Evolutionary conservation across 495 filamentous ascomycete species (phyloP), one percentile per base, ranked within the genome.

Genomic region (Penicillium flavigenum): DNA sequence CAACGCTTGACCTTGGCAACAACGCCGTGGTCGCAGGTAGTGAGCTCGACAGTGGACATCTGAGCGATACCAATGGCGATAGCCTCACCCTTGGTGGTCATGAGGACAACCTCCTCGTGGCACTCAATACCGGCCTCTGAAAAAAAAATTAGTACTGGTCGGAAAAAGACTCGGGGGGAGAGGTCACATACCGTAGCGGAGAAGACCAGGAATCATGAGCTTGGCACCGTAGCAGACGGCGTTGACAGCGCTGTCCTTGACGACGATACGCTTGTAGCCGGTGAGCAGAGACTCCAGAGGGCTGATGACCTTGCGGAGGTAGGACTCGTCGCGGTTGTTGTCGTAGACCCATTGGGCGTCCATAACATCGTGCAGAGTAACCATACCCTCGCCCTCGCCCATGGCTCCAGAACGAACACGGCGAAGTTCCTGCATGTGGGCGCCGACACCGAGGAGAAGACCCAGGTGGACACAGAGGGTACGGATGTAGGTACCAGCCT

Each of bases 171-270:
- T 27, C 5, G 29, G 10, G n/a, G 55, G 5, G 19, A n/a, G 29
- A 5, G 55, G 20, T 52, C 0, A 73, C 79, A 50, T 79, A 90
- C 86, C 88, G 73, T 91, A 97, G 66, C 94, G 85, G 42, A 98
- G 77, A 45, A 98, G 80, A 72, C 94, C 94, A 29, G 92, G 93
- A 72, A 96, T 88, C 94, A 97, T 97, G 42, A 98, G 82, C 79
- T 96, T 97, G 16, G 95, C 94, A 70, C 94, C 94, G 73, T 98
- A 96, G 83, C 92, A 96, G 31, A 98, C 88, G 42, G 94, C 93
- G 68, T 94, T 96, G 50, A 98, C 89, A 9, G 90, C 87, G 61
- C 89, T 94, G 70, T 98, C 94, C 82, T 98, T 98, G 65, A 98
- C 91, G 24, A 98, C 91, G 56, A 98, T 88, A 68, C 94, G 83